Base-by-base conservation (phyloP, 768 basidiomycete species). In the Lentinula edodes region DNA sequence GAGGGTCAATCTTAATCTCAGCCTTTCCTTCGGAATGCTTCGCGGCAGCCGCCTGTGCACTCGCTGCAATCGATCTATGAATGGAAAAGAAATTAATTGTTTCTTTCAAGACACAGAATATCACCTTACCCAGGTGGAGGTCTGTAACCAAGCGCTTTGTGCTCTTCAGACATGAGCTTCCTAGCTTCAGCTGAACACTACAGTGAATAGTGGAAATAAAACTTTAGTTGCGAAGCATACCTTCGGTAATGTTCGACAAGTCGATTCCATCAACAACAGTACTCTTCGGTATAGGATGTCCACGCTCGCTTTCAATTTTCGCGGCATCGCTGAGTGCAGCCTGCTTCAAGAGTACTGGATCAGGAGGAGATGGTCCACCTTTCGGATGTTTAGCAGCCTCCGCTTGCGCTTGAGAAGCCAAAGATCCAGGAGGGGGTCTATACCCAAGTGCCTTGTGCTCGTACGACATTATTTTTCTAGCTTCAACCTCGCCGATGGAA, bases 381-480 rank as follows among this genome's bases (percentile, higher is more conserved):
- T 66, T 55, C 7, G 69, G 73, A 60, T 74, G 73, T 56, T 71
- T 72, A 1, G 74, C 68, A 6, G 75, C 73, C 12, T 69, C 71
- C 8, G 70, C 60, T 60, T 75, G 74, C 2, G 74, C 74, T 20
- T 71, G 62, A 5, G 74, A 71, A 5, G 74, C 75, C 35, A 75
- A 69, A 23, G 73, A 74, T 38, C 71, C 74, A 12, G 70, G 63
- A 12, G 74, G 74, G 1, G 75, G 74, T 4, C 71, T 71, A 62
- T 73, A 74, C 5, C 74, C 75, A 16, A 76, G 66, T 0, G 71
- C 71, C 46, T 71, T 71, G 67, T 75, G 74, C 61, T 75, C 74
- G 23, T 69, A 68, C 2, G 73, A 74, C 73, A 73, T 72, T 58
- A 75, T 58, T 56, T 68, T 72, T 39, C 69, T 67, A n/a, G 74